Base-by-base conservation (phyloP, 2,329 filamentous ascomycete genomes). In the Diaporthe sp. region DNA sequence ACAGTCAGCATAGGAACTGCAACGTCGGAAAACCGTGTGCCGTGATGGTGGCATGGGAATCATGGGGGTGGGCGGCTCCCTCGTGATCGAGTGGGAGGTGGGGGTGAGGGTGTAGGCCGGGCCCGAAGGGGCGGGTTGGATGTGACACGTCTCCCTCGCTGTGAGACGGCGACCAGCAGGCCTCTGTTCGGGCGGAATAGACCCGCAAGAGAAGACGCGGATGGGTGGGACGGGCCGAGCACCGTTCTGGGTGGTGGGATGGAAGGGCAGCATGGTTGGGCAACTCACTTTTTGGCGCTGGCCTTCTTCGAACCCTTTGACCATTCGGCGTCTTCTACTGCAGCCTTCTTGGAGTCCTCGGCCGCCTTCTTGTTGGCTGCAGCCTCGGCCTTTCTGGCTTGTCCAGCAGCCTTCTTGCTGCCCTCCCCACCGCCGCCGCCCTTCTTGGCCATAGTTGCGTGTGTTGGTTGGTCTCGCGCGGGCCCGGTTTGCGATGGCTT, bases 341-440 rank as follows among this genome's bases (percentile, higher is more conserved):
- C 90, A 6, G 91, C 91, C 72, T 88, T 90, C 85, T 93, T 93
- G 51, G 90, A 86, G 53, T 95, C 90, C 76, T 93, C 92, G 4
- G 85, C 92, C 0, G 95, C 94, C 76, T 92, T 89, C 86, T 98
- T 98, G 74, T 90, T 86, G 12, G 94, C 94, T 1, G 95, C 96
- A 4, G 92, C 93, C 67, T 98, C 95, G 78, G 95, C 95, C 89
- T 99, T 98, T 86, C 95, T 91, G 78, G 96, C 95, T 84, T 98
- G 95, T 78, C 96, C 97, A 12, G 93, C 91, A 3, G 87, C 95
- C 88, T 98, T 98, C 87, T 98, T 98, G 84, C 90, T 93, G 86
- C 94, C 95, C 78, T 97, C 95, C 72, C 87, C 90, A 28, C 94
- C 94, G 72, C 88, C 91, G 72, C 88, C 90, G 84, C 94, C 96